phyloP scores from a whole-genome alignment of 768 basidiomycete species.

The Roridomyces roridus region DNA sequence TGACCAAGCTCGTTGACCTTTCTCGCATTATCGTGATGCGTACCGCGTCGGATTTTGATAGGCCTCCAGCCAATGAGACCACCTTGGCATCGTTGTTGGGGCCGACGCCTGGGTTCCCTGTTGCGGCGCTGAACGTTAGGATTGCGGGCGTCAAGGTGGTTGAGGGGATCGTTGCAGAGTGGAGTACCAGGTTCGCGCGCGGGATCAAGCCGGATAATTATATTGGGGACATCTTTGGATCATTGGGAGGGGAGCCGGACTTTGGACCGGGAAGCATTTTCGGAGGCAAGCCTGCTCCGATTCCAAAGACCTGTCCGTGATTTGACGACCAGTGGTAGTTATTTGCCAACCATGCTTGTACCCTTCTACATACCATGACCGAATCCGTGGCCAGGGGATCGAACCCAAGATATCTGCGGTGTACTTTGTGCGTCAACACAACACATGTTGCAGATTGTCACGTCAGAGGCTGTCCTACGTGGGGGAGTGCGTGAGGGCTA shows the following conservation, averaged over 20 bases:
- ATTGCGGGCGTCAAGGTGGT: slow-evolving; percentile 44
- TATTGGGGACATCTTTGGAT: slow-evolving; percentile 37
- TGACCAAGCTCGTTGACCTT: slow-evolving; percentile 41
- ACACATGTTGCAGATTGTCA: too few species aligned
- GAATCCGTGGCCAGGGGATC: too few species aligned
- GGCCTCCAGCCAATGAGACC: slow-evolving; percentile 26
- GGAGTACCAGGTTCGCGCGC: slow-evolving; percentile 39
- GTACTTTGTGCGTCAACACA: too few species aligned
- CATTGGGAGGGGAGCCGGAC: slow-evolving; percentile 19
- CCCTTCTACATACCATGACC: too few species aligned
- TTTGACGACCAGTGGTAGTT: too few species aligned
- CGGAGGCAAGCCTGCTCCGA: background rate
- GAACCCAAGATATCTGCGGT: too few species aligned
- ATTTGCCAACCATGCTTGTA: too few species aligned
- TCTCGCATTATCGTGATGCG: slow-evolving; percentile 43
- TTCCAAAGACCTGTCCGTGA: too few species aligned
- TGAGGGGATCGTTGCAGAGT: slow-evolving; percentile 39
- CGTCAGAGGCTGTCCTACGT: too few species aligned
- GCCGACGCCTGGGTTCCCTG: slow-evolving; percentile 36
- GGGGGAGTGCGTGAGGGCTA: too few species aligned
- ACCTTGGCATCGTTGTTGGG: slow-evolving; percentile 36
- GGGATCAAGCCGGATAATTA: slow-evolving; percentile 39
- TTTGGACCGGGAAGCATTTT: slow-evolving; percentile 17
- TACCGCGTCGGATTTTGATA: slow-evolving; percentile 41
- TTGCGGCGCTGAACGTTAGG: slow-evolving; percentile 42